Conservation (phyloP, 108 stramenopile species). For the Skeletonema grethae region DNA sequence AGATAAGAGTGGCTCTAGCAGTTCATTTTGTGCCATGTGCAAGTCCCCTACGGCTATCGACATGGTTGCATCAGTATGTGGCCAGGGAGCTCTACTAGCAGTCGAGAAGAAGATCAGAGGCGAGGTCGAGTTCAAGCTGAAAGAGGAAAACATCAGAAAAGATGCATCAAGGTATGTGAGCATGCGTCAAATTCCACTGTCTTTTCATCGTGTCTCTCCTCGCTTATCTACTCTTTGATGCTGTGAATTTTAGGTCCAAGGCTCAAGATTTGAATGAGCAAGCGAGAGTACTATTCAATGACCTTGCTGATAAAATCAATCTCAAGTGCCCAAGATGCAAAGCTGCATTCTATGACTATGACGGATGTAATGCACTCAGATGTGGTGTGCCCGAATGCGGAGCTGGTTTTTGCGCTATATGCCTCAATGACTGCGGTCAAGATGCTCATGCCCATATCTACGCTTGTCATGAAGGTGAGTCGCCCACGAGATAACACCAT, state of each 20-base stretch:
- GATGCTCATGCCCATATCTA: constrained; percentile 50
- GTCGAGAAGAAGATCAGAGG: constrained; percentile 48
- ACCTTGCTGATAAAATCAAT: constrained; percentile 40
- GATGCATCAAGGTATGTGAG: constrained; percentile 24
- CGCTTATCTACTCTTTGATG: too few relatives aligned
- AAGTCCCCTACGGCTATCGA: constrained; percentile 32
- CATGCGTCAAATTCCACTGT: background rate
- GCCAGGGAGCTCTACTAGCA: constrained; percentile 44
- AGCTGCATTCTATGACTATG: constrained; percentile 48
- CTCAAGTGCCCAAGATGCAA: constrained; percentile 53
- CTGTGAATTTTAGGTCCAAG: constrained; percentile 9
- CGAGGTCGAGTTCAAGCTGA: constrained; percentile 41
- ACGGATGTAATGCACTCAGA: constrained; percentile 54
- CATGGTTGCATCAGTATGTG: constrained; percentile 49
- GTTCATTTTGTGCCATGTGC: constrained; percentile 35
- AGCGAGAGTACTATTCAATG: constrained; percentile 45
- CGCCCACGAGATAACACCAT: background rate
- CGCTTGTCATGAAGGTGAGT: constrained; percentile 11
- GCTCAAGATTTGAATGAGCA: constrained; percentile 21
- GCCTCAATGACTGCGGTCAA: constrained; percentile 46
- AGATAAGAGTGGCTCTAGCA: constrained; percentile 42
- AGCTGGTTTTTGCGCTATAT: constrained; percentile 56
- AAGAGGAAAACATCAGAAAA: constrained; percentile 25
- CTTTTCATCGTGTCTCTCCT: background rate
- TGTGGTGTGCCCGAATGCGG: constrained; percentile 27